Base-by-base conservation (phyloP, 768 basidiomycete genomes). In the Wakefieldia striispora region DNA sequence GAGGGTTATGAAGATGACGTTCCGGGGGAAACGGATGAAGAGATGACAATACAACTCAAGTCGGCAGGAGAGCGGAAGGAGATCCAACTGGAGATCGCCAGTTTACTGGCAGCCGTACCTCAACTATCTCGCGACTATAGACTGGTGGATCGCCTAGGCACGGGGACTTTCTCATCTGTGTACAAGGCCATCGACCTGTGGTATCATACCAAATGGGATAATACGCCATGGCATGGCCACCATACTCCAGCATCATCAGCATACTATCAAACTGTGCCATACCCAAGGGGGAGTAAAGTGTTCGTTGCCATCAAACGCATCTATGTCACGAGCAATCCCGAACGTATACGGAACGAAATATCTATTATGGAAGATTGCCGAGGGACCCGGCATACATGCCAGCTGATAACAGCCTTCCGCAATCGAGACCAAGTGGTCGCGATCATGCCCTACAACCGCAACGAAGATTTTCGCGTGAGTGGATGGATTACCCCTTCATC, bases 141-240 rank as follows among this genome's bases (percentile, higher is more conserved):
- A 43, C 74, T 98, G 31, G 67, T 97, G 31, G 95, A 97, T 71
- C 81, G 95, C 1, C 79, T 99, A 1, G 97, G 97, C 13, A 97
- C 95, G 46, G 95, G 95, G 14, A 99, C 95, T 1, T 99, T 99
- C 71, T 97, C 95, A 0, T 94, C 94, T 10, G 97, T 99, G n/a
- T 99, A 97, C 78, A 97, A 98, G 61, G 97, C 95, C 0, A 68
- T 95, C 55, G 97, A 99, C 67, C 60, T 88, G 14, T 70, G 77
- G 50, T 81, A 88, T 60, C 81, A 91, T 57, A 71, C 77, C 42
- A 86, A 88, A 45, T 91, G 83, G 84, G 79, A 89, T 65, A 91
- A 92, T 59, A 56, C 67, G 5, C 74, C 81, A 12, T 92, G 90
- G 90, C 81, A 81, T 27, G 86, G 86, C 1, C 67, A 71, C 40